Base-by-base conservation (phyloP, 129 eudicot genomes). In the Heracleum sosnowskyi region DNA sequence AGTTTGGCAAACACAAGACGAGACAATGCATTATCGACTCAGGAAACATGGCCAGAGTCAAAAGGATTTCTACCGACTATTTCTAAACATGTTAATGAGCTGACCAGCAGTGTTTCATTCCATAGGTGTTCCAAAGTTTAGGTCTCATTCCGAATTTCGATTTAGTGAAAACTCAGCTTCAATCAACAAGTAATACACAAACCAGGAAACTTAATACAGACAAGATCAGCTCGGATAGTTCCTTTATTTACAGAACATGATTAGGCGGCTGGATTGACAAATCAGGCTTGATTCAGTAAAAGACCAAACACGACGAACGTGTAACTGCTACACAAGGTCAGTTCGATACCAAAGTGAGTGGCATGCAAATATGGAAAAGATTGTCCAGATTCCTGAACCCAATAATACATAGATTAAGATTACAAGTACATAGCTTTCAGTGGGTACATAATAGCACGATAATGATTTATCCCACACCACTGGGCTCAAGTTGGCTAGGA, bases 381-480 rank as follows among this genome's bases (percentile, higher is more conserved):
- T 72, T 53, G 76, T 12, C 78, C n/a, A n/a, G n/a, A n/a, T n/a
- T n/a, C n/a, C 78, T 33, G 41, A 46, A 45, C 12, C 12, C 20
- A 41, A 46, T 41, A 45, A 74, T 42, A 44, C 37, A 42, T 4
- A 76, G 33, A 13, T 37, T 26, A 55, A 24, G 79, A 15, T 20
- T 72, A 55, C 18, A 76, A 37, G 49, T 26, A 76, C 44, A 0
- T 28, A 37, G 66, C 40, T 36, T 34, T 40, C 51, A 76, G 71
- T 37, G 79, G 20, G 37, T 57, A 37, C 79, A 60, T 22, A 76
- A 57, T 51, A 76, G 71, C 51, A 37, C n/a, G 79, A 76, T 76
- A 37, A 76, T 60, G 66, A 47, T 76, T 55, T 37, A 35, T n/a
- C 53, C 79, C 46, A 76, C 71, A 20, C 70, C 79, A 76, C 51